phyloP scores from a whole-genome alignment of 2,329 filamentous ascomycete species.

The Pestalotiopsis sp. region DNA sequence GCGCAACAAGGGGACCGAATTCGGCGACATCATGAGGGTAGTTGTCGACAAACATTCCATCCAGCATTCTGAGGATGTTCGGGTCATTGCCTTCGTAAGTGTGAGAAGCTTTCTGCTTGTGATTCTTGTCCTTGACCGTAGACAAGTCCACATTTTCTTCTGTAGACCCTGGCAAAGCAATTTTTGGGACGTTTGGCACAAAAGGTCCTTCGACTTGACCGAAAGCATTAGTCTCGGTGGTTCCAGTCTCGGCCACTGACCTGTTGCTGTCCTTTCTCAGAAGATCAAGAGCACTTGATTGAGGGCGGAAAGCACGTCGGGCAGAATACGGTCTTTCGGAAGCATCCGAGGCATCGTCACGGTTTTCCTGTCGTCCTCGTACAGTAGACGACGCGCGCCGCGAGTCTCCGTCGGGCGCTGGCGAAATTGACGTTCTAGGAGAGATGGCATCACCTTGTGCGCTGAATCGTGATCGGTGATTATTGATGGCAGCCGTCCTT shows the following conservation, averaged over 20 bases:
- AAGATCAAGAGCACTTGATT: conserved; percentile 59
- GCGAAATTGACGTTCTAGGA: conserved; percentile 27
- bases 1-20: conserved; percentile 79
- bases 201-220: conserved; percentile 61
- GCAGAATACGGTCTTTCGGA: conserved; percentile 43
- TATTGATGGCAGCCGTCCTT: conserved; percentile 51
- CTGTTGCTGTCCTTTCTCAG: conserved; percentile 60
- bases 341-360: conserved; percentile 35
- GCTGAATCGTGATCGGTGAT: conserved; percentile 45
- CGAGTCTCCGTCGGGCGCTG: conserved; percentile 32
- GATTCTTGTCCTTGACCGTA: conserved; percentile 38
- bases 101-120: conserved; percentile 65
- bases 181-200: conserved; percentile 34
- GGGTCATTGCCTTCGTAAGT: conserved; percentile 82
- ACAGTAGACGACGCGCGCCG: conserved; percentile 35
- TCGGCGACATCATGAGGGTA: conserved; percentile 65
- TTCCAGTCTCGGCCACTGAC: conserved; percentile 58
- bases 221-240: conserved; percentile 59
- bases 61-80: conserved; percentile 69
- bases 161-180: conserved; percentile 32
- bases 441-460: conserved; percentile 35
- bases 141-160: conserved; percentile 32
- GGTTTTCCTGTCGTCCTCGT: conserved; percentile 20
- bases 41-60: conserved; percentile 79
- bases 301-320: conserved; percentile 51